Conservation (phyloP, 1,284 basidiomycete genomes). For the Naganishia cerealis region DNA sequence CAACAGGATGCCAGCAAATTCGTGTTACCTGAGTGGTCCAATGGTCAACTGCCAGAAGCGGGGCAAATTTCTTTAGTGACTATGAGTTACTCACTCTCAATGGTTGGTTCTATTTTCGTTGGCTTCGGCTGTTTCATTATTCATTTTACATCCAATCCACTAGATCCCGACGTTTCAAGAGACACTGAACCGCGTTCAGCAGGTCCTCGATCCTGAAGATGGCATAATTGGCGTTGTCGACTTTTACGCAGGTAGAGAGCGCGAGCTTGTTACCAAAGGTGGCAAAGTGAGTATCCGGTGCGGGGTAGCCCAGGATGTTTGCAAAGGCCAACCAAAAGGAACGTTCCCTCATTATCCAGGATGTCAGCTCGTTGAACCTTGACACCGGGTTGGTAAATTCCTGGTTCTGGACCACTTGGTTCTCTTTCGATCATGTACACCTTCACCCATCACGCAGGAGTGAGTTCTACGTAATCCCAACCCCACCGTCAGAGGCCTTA, state of each 20-base stretch:
- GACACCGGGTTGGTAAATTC: conserved; percentile 57
- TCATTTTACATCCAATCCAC: not conserved
- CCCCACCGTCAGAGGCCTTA: not conserved
- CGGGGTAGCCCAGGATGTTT: not conserved
- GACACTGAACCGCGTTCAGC: conserved; percentile 69
- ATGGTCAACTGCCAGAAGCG: conserved; percentile 58
- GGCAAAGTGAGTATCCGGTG: conserved; percentile 41
- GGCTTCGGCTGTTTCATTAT: not conserved
- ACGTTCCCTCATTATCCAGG: conserved; percentile 23
- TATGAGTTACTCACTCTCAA: conserved; percentile 70
- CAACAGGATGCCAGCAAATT: conserved; percentile 75
- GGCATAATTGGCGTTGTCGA: conserved; percentile 74
- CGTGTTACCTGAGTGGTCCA: conserved; percentile 64
- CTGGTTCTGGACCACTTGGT: conserved; percentile 82
- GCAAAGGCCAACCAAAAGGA: not conserved
- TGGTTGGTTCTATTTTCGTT: conserved; percentile 55
- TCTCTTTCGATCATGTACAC: conserved; percentile 74
- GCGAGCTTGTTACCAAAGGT: conserved; percentile 61
- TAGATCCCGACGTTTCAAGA: conserved; percentile 72
- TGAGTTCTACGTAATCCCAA: conserved; percentile 33
- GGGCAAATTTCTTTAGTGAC: conserved; percentile 66
- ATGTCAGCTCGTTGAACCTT: conserved; percentile 28
- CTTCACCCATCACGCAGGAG: conserved; percentile 66
- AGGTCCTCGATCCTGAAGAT: conserved; percentile 65
- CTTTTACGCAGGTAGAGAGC: conserved; percentile 72